These are phyloP conservation scores for Pythium pyrilobum DNA, from an alignment of 352 stramenopile species.

Conservation along the genomic window DNA sequence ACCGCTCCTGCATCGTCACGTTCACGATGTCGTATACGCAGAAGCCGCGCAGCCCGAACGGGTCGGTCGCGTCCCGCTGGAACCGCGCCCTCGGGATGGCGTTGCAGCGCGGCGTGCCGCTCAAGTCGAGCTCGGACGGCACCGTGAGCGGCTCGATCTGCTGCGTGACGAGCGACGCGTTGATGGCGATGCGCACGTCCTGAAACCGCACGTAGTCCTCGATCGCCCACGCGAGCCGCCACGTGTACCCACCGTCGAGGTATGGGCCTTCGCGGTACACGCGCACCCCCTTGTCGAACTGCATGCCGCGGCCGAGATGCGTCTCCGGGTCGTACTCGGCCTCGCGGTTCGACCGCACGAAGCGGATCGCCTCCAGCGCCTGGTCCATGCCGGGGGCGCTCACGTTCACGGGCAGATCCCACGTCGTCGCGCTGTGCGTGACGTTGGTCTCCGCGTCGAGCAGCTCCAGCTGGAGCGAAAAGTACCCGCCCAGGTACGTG, in stretches of 20 bases:
- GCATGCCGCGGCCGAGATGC: slow-evolving; percentile 36
- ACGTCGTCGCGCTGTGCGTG: slow-evolving; percentile 42
- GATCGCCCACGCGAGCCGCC: slow-evolving; percentile 67
- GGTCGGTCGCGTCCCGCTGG: slow-evolving; percentile 33
- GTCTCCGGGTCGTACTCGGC: slow-evolving; percentile 56
- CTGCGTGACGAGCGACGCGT: slow-evolving; percentile 54
- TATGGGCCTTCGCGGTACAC: slow-evolving; percentile 62
- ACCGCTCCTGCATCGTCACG: slow-evolving; percentile 57
- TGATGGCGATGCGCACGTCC: slow-evolving; percentile 54
- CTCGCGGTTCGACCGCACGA: slow-evolving; percentile 64
- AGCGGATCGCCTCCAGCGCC: slow-evolving; percentile 57
- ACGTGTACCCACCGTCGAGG: slow-evolving; percentile 65
- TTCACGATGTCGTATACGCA: slow-evolving; percentile 69
- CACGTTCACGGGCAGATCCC: slow-evolving; percentile 65
- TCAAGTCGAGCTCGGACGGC: slow-evolving; percentile 39
- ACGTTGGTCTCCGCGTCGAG: slow-evolving; percentile 36
- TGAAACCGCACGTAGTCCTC: slow-evolving; percentile 70
- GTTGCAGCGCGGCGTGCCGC: slow-evolving; percentile 37
- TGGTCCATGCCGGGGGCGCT: slow-evolving; percentile 66
- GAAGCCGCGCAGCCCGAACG: slow-evolving; percentile 40
- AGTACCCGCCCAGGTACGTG: slow-evolving; percentile 63
- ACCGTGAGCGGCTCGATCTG: slow-evolving; percentile 55
- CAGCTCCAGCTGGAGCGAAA: slow-evolving; percentile 51
- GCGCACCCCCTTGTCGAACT: slow-evolving; percentile 72
- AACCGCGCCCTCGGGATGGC: slow-evolving; percentile 50